Base-by-base conservation (phyloP, 768 basidiomycete genomes). In the Calocybe gangraenosa region DNA sequence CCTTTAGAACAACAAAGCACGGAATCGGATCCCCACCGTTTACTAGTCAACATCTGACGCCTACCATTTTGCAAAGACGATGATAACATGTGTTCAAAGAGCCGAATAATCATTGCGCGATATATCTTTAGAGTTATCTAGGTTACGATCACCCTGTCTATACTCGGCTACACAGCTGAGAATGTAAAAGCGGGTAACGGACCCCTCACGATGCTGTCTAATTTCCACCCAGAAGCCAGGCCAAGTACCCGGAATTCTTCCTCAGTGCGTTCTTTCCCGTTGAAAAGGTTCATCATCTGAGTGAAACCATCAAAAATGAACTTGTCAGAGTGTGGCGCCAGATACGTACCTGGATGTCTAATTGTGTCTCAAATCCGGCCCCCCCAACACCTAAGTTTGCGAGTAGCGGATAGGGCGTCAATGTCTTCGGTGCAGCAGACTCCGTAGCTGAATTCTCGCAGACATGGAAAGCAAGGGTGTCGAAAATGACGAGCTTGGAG, bases 231-330 rank as follows among this genome's bases (percentile, higher is more conserved):
- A 15, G 56, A 25, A 4, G 49, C 48, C 10, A 41, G 25, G 3
- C 54, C 50, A 2, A 66, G 53, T n/a, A 52, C 50, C 4, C 52
- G n/a, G 32, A 60, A 60, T 15, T 60, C 49, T 7, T 47, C 48
- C n/a, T 59, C 40, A 5, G 62, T 67, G 37, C 63, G 58, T 38
- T 66, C 65, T 44, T 58, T 46, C 8, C 58, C 63, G 36, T 64
- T 59, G 42, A 60, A 39, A 3, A 58, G 31, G 7, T 50, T 56
- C 40, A 62, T 37, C 63, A 68, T 63, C 63, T 64, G 44, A n/a
- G n/a, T n/a, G n/a, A n/a, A n/a, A n/a, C n/a, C n/a, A n/a, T n/a
- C n/a, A n/a, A n/a, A n/a, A n/a, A n/a, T n/a, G n/a, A n/a, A n/a
- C n/a, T n/a, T n/a, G 25, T 28, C 25, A 28, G 25, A 28, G 25